Base-by-base conservation (phyloP, 768 basidiomycete genomes). In the Mycena vulgaris region DNA sequence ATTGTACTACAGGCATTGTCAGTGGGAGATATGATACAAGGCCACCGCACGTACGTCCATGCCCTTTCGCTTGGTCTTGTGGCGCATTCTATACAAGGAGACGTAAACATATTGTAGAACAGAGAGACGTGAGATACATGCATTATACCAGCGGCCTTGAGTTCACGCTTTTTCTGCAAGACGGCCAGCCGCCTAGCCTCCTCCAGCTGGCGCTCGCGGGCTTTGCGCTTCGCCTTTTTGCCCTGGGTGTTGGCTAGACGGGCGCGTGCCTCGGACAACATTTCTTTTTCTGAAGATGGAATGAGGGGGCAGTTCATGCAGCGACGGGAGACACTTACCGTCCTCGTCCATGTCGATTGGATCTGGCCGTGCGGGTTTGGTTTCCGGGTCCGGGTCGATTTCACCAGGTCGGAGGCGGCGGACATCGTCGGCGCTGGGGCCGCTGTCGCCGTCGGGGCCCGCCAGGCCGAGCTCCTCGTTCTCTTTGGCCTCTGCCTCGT, bases 261-360 rank as follows among this genome's bases (percentile, higher is more conserved):
- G 8, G 98, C 98, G 74, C 98, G 92, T 31, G 98, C 98, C 81
- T 99, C 98, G 1, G 98, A 99, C 76, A 99, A 83, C 98, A 99
- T 99, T 81, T 99, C 98, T 91, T 99, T 99, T 82, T 99, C 47
- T 48, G 19, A 5, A 48, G 25, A 27, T 23, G 47, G 42, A 6
- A 25, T 48, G 47, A 48, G 47, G 2, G 4, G 5, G 5, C 4
- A 19, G 19, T 16, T 27, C 4, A 13, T 11, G 17, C 10, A 27
- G 25, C 25, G 23, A 27, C 8, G 2, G 47, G 23, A 10, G 11
- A 17, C 25, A 13, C 47, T 1, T 27, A 48, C 47, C 96, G 78
- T 99, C 98, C 83, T 99, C 98, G 78, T 99, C 98, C 98, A 99
- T 99, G 83, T 99, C 98, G 75, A 99, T 98, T 8, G 98, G 98